Percentiles rank a stretch among this genome's conserved stretches.
phyloP scores from a whole-genome alignment of 2,329 filamentous ascomycete genomes.

The Clarireedia homoeocarpa region DNA sequence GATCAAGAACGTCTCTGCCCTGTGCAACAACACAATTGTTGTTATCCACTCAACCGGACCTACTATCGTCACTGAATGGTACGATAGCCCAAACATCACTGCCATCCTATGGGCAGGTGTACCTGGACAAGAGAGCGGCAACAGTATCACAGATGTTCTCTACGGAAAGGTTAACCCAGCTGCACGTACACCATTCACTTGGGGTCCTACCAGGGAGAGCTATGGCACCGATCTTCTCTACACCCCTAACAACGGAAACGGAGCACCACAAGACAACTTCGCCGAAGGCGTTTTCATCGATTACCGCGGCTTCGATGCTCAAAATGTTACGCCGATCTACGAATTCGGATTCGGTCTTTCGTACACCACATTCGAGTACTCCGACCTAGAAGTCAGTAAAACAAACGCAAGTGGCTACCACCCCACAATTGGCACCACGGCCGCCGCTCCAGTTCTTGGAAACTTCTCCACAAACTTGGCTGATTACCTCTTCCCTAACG shows the following conservation, averaged over 20 bases:
- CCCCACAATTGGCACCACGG: slow-evolving; percentile 54
- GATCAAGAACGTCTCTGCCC: slow-evolving; percentile 69
- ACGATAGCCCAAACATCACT: slow-evolving; percentile 69
- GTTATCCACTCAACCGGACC: slow-evolving; percentile 82
- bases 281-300: slow-evolving; percentile 76
- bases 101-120: slow-evolving; percentile 77
- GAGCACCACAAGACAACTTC: slow-evolving; percentile 65
- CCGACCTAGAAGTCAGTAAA: slow-evolving; percentile 45
- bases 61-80: slow-evolving; percentile 68
- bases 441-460: slow-evolving; percentile 54
- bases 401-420: slow-evolving; percentile 21
- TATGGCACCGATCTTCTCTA: slow-evolving; percentile 38
- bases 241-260: slow-evolving; percentile 57
- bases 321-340: slow-evolving; percentile 59
- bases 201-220: slow-evolving; percentile 50
- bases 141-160: slow-evolving; percentile 72
- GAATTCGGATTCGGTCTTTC: slow-evolving; percentile 77
- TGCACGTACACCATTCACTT: slow-evolving; percentile 73
- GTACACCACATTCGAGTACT: slow-evolving; percentile 73
- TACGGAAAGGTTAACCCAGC: slow-evolving; percentile 74
- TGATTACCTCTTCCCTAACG: slow-evolving; percentile 63
- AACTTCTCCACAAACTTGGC: slow-evolving; percentile 53
- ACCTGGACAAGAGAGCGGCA: slow-evolving; percentile 77
- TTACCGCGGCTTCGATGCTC: slow-evolving; percentile 65
- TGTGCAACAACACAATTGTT: slow-evolving; percentile 84